A percentile compares a stretch with the other conserved stretches of the same genome.
Evolutionary conservation across 2,329 filamentous ascomycete species (phyloP).

Genomic region (Epichloe gansuensis): DNA sequence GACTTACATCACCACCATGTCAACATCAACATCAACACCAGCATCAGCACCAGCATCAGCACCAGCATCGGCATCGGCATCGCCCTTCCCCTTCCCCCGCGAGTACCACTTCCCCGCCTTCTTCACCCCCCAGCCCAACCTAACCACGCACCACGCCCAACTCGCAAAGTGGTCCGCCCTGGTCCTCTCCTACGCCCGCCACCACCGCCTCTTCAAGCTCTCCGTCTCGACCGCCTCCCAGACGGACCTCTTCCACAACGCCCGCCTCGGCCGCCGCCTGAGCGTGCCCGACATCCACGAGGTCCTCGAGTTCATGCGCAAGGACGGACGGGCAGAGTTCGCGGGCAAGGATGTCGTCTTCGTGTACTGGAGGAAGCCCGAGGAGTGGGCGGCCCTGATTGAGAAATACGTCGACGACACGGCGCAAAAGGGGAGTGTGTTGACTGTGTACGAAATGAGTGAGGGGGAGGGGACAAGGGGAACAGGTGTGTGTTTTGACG

Average conservation of each 20-base stretch:
- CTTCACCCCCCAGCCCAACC: slow-evolving; percentile 70
- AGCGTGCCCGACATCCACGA: slow-evolving; percentile 38
- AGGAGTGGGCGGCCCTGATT: slow-evolving; percentile 78
- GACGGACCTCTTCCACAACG: slow-evolving; percentile 44
- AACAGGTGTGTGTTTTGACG: slow-evolving; percentile 35
- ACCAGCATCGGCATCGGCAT: not conserved
- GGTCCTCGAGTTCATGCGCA: slow-evolving; percentile 45
- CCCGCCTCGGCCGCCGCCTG: slow-evolving; percentile 37
- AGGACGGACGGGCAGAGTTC: slow-evolving; percentile 54
- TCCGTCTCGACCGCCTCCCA: slow-evolving; percentile 47
- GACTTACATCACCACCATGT: not conserved
- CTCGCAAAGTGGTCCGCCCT: slow-evolving; percentile 77
- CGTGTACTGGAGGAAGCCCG: slow-evolving; percentile 74
- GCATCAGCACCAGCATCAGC: too few species aligned
- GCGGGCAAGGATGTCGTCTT: slow-evolving; percentile 45
- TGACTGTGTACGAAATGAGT: slow-evolving; percentile 84
- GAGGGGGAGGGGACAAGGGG: slow-evolving; percentile 68
- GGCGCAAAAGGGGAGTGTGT: slow-evolving; percentile 73
- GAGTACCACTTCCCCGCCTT: slow-evolving; percentile 71
- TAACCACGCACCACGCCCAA: slow-evolving; percentile 60
- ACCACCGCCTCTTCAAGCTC: slow-evolving; percentile 65
- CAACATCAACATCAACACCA: too few species aligned
- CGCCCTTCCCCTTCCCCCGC: slow-evolving; percentile 34
- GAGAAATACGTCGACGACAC: slow-evolving; percentile 77
- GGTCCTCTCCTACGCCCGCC: slow-evolving; percentile 70